Base-by-base conservation (phyloP, 2,329 filamentous ascomycete species). In the Aureobasidium sp. region DNA sequence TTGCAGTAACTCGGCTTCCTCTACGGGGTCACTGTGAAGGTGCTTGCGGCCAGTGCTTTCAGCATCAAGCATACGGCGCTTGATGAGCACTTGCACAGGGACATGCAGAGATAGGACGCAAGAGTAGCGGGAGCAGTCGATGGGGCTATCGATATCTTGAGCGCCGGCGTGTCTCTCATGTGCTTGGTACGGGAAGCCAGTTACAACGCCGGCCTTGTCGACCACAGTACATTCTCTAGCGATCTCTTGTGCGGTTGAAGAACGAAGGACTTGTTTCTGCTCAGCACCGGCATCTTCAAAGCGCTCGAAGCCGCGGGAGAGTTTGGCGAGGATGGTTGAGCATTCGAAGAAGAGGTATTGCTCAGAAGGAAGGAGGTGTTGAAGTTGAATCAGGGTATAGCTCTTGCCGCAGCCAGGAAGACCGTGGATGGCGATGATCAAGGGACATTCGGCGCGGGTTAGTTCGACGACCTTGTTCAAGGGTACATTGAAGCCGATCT, bases 381-480 rank as follows among this genome's bases (percentile, higher is more conserved):
- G 3, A 10, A 81, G 79, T 7, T 10, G 51, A 0, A 73, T 67
- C 15, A 84, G 63, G 7, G 82, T 63, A 43, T 69, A 75, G 0
- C 79, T 77, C 68, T 85, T 85, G 5, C 83, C 83, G n/a, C 70
- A 79, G 0, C 81, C 82, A 1, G 81, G 72, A 41, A 85, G 24
- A 6, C 82, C 83, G 63, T 85, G 85, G 1, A 86, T 57, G 4
- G 17, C 5, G 44, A 47, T 26, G 24, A 47, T n/a, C 2, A 47
- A 10, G 1, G 44, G 24, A 15, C 10, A 26, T 12, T 26, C 9
- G 44, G 24, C 24, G 44, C 26, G 44, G 1, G 44, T 29, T 8
- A 47, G 8, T 9, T 26, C 20, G 44, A 26, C 10, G 44, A 47
- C 26, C 24, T 47, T 29, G 26, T 20, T 7, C 5, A 47, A 29